Evolutionary conservation across 2,329 filamentous ascomycete species (phyloP).

Genomic region (Lachnellula arida): DNA sequence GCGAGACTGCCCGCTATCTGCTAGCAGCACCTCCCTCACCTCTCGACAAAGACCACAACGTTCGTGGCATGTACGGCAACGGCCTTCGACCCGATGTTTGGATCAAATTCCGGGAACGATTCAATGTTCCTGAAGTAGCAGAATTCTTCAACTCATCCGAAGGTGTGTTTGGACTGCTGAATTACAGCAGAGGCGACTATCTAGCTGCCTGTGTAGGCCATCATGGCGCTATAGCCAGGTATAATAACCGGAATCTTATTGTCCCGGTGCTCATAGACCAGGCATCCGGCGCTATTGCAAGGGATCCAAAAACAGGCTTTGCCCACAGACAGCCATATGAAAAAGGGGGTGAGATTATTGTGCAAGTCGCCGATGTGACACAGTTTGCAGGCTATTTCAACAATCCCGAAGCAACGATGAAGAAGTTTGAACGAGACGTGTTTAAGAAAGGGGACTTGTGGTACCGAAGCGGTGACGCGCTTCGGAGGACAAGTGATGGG

Average conservation of each 20-base stretch:
- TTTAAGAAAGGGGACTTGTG: constrained; percentile 64
- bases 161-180: constrained; percentile 60
- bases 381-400: constrained; percentile 65
- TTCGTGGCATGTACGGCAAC: constrained; percentile 60
- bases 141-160: constrained; percentile 81
- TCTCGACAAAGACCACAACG: constrained; percentile 53
- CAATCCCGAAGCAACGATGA: constrained; percentile 60
- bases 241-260: constrained; percentile 47
- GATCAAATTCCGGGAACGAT: constrained; percentile 57
- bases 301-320: constrained; percentile 65
- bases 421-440: constrained; percentile 61
- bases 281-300: constrained; percentile 60
- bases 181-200: constrained; percentile 57
- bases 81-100: constrained; percentile 66
- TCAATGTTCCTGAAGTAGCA: constrained; percentile 55
- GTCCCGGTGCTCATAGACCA: constrained; percentile 66
- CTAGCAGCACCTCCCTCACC: constrained; percentile 62
- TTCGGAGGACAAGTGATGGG: constrained; percentile 57
- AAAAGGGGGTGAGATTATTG: constrained; percentile 70
- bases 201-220: constrained; percentile 63
- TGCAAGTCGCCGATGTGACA: constrained; percentile 51
- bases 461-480: constrained; percentile 64
- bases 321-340: constrained; percentile 58
- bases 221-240: constrained; percentile 59
- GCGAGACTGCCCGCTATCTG: constrained; percentile 71